A percentile compares a stretch with the other conserved stretches of the same genome.
Evolutionary conservation across 768 basidiomycete species (phyloP).

Genomic region (Cyathus striatus): DNA sequence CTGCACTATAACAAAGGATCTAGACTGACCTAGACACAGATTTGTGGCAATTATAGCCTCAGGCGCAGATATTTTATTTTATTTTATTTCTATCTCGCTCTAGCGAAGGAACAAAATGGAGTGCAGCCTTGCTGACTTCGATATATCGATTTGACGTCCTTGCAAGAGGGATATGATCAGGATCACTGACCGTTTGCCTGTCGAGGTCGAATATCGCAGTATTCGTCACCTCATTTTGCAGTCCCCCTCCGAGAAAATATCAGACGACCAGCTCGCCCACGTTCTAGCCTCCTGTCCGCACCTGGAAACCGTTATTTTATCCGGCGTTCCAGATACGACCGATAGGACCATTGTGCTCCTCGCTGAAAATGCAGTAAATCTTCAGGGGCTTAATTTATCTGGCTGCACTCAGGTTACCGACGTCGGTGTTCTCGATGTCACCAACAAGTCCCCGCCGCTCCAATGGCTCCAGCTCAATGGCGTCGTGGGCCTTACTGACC

Average conservation of each 20-base stretch:
- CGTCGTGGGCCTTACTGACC: constrained; percentile 55
- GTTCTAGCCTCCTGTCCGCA: constrained; percentile 58
- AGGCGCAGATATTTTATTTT: too few species aligned
- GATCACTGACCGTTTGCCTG: constrained; percentile 56
- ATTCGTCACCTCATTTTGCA: constrained; percentile 58
- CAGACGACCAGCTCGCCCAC: constrained; percentile 54
- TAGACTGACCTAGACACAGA: constrained; percentile 24
- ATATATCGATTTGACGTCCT: constrained; percentile 22
- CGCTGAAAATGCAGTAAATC: constrained; percentile 53
- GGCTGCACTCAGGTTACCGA: constrained; percentile 77
- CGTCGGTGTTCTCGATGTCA: constrained; percentile 68
- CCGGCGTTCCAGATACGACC: constrained; percentile 59
- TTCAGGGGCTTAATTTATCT: constrained; percentile 73
- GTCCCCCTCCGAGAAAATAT: constrained; percentile 32
- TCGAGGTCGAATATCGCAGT: constrained; percentile 50
- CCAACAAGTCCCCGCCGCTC: constrained; percentile 60
- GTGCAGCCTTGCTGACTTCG: constrained; percentile 4
- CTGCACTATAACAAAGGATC: constrained; percentile 10
- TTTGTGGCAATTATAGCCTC: too few species aligned
- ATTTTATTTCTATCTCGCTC: too few species aligned
- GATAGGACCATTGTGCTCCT: constrained; percentile 67
- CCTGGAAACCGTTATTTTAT: constrained; percentile 64
- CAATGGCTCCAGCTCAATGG: constrained; percentile 73
- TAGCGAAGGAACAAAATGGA: too few species aligned
- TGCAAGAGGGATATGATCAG: constrained; percentile 57